Base-by-base conservation (phyloP, 2,329 filamentous ascomycete genomes). In the Claviceps purpurea region DNA sequence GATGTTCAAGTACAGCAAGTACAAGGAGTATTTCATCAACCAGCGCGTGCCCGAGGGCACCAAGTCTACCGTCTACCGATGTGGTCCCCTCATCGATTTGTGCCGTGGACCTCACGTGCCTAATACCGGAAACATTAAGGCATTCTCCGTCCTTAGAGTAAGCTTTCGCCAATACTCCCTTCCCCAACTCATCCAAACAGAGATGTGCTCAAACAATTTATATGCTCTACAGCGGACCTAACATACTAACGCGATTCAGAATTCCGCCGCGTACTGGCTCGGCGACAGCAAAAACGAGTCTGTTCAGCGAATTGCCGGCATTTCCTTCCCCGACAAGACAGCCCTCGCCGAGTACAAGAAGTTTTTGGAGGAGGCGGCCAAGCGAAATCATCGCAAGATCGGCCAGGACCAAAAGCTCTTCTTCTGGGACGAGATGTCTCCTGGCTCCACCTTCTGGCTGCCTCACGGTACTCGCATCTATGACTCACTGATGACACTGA, bases 1-100 rank as follows among this genome's bases (percentile, higher is more conserved):
- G 67, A 95, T 97, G 70, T 97, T 97, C 75, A 81, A 83, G 61
- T 94, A 95, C 77, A 96, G 94, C 78, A 93, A 93, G 68, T 97
- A 95, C 76, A 97, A 98, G 79, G 83, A 95, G 67, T 87, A 96
- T 68, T 95, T 97, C 69, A 97, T 98, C 72, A 85, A 68, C 60
- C 67, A 70, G 59, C 65, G 67, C 46, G 67, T 97, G 55, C 76
- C 84, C 41, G 89, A 95, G 60, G 89, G 89, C 60, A 90, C 89
- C 52, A 88, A 79, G 65, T 95, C 89, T 65, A 97, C 93, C 10
- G 91, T 97, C 42, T 98, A 97, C 70, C 83, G 89, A 57, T 94
- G 89, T 63, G 93, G 93, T 54, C 89, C 89, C 14, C 75, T 97
- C 52, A 95, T 97, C 62, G 93, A 98, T 78, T 74, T 97, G 57